Percentiles rank a stretch among this genome's conserved stretches.
These are phyloP conservation scores for Terfezia claveryi DNA, from an alignment of 495 filamentous ascomycete species.

Conservation along the genomic window DNA sequence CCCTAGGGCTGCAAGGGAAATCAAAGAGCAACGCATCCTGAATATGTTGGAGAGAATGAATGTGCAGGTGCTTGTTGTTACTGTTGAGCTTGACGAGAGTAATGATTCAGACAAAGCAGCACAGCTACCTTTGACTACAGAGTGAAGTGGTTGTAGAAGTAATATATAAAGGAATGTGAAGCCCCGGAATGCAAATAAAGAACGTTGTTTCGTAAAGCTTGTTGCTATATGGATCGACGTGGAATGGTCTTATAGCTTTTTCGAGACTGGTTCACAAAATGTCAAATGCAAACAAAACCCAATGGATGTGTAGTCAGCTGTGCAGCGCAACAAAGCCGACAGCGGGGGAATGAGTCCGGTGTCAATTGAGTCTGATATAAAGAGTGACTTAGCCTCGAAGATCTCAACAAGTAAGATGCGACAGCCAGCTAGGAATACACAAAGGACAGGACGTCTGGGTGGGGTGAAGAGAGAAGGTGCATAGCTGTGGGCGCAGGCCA, in stretches of 20 bases:
- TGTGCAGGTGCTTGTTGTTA: not conserved
- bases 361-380: too few species aligned
- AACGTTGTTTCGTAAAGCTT: not conserved
- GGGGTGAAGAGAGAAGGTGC: too few species aligned
- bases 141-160: not conserved
- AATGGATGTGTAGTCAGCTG: not conserved
- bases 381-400: too few species aligned
- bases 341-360: too few species aligned
- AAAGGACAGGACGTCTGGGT: too few species aligned
- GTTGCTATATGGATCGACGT: not conserved
- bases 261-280: not conserved
- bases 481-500: too few species aligned
- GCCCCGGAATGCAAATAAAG: not conserved
- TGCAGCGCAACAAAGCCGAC: too few species aligned
- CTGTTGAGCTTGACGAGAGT: not conserved
- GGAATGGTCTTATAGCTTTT: not conserved
- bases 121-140: too few species aligned
- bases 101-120: too few species aligned
- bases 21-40: conserved; percentile 11
- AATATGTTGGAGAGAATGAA: not conserved
- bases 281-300: not conserved
- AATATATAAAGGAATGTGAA: too few species aligned
- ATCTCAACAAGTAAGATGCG: too few species aligned
- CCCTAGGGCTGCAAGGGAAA: not conserved
- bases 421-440: too few species aligned